Percentiles rank a stretch among this genome's conserved stretches.
Conservation (phyloP, 1,139 yeast genomes). For the Yamadazyma dushanensis region DNA sequence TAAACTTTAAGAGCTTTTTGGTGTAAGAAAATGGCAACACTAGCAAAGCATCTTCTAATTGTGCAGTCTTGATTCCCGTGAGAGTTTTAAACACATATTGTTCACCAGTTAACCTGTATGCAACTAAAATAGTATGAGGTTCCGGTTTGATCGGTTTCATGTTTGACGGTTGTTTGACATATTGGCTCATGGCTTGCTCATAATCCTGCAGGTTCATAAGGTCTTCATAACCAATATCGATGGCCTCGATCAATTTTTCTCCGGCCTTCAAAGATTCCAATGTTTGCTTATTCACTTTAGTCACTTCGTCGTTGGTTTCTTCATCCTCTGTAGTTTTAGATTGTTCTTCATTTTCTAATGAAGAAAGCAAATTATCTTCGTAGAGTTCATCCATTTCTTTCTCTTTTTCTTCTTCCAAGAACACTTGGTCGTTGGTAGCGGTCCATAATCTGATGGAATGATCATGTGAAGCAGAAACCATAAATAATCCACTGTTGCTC, state of each 20-base stretch:
- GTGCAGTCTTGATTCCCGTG: constrained; percentile 72
- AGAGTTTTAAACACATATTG: constrained; percentile 76
- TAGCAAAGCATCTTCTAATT: constrained; percentile 86
- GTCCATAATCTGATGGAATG: constrained; percentile 90
- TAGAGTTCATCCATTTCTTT: constrained; percentile 91
- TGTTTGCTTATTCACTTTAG: constrained; percentile 78
- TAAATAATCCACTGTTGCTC: constrained; percentile 67
- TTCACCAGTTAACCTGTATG: constrained; percentile 70
- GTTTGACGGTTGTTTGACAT: constrained; percentile 35
- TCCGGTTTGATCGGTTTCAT: constrained; percentile 59
- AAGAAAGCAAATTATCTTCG: constrained; percentile 70
- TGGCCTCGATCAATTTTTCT: constrained; percentile 88
- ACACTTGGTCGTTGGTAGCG: constrained; percentile 90
- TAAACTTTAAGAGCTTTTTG: constrained; percentile 64
- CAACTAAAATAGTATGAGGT: constrained; percentile 67
- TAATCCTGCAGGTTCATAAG: constrained; percentile 59
- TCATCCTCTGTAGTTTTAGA: constrained; percentile 33
- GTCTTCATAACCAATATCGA: constrained; percentile 79
- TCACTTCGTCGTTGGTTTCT: constrained; percentile 54
- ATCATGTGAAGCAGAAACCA: constrained; percentile 91
- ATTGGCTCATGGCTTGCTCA: constrained; percentile 32
- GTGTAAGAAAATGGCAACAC: constrained; percentile 90
- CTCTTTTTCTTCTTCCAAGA: constrained; percentile 93
- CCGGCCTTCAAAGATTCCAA: constrained; percentile 93
- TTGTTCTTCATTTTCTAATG: constrained; percentile 54